Conservation (phyloP, 306 rosid species). For the Hylodesmum podocarpum region DNA sequence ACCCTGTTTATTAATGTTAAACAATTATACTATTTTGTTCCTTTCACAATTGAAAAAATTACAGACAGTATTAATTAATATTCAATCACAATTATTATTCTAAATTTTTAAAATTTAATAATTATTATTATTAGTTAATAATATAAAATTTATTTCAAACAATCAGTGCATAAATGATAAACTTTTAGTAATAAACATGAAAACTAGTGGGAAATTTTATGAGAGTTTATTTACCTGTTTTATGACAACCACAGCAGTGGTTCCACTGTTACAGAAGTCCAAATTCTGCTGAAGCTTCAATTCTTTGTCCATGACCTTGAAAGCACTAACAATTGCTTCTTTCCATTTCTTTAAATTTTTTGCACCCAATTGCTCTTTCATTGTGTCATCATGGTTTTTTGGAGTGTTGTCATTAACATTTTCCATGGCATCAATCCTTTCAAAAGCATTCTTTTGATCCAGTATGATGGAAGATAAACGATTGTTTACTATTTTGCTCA, state of each 20-base stretch:
- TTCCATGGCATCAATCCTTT: not conserved
- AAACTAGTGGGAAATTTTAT: not conserved
- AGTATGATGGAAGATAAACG: constrained; percentile 48
- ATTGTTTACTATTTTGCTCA: constrained; percentile 56
- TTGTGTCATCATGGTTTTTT: not conserved
- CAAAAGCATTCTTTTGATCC: constrained; percentile 34
- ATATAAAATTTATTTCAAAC: too few relatives aligned
- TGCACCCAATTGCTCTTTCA: not conserved
- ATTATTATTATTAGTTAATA: too few relatives aligned
- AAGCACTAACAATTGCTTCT: constrained; percentile 50
- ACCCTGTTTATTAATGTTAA: constrained; percentile 41
- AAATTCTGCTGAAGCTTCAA: constrained; percentile 56
- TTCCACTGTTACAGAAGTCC: constrained; percentile 66
- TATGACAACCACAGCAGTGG: constrained; percentile 63
- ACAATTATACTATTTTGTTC: not conserved
- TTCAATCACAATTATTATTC: too few relatives aligned
- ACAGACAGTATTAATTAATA: too few relatives aligned
- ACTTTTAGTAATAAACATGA: too few relatives aligned
- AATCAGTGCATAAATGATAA: too few relatives aligned
- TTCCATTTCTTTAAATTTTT: constrained; percentile 43
- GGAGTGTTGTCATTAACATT: not conserved
- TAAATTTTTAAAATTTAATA: too few relatives aligned
- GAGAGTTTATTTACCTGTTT: constrained; percentile 49
- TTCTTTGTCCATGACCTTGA: constrained; percentile 71
- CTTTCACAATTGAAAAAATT: not conserved